A percentile compares a stretch with the other conserved stretches of the same genome.
Evolutionary conservation across 257 asterid species (phyloP).

Genomic region (Solanum neorickii): DNA sequence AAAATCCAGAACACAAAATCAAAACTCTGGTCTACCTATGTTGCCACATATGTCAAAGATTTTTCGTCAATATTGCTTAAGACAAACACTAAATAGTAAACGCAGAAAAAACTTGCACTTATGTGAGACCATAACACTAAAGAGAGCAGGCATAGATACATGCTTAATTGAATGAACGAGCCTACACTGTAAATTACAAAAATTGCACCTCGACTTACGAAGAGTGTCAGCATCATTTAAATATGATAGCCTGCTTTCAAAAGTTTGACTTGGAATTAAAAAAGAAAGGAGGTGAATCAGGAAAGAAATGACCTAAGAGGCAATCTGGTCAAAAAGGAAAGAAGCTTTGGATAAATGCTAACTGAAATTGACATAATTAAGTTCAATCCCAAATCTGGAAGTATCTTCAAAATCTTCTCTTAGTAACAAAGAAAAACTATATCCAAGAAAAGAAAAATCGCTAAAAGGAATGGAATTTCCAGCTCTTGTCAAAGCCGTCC

Average conservation of each 20-base stretch:
- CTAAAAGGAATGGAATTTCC: constrained; percentile 26
- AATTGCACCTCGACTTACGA: not conserved
- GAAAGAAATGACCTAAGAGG: not conserved
- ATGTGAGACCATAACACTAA: not conserved
- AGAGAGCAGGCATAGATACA: not conserved
- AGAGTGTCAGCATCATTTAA: not conserved
- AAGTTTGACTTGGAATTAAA: not conserved
- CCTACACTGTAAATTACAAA: not conserved
- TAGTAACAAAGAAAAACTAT: not conserved
- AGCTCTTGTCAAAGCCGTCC: constrained; percentile 1
- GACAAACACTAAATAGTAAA: not conserved
- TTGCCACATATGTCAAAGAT: not conserved
- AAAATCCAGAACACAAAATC: not conserved
- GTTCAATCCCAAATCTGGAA: not conserved
- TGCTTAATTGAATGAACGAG: not conserved
- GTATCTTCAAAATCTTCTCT: not conserved
- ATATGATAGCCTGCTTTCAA: not conserved
- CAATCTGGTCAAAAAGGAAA: not conserved
- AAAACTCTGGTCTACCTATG: not conserved
- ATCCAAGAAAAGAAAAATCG: constrained; percentile 25
- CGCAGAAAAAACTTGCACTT: not conserved
- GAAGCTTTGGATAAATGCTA: not conserved
- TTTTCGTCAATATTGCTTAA: not conserved
- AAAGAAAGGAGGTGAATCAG: not conserved
- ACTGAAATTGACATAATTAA: not conserved